phyloP scores from a whole-genome alignment of 1,284 basidiomycete genomes.

The Fomitopsis betulina region DNA sequence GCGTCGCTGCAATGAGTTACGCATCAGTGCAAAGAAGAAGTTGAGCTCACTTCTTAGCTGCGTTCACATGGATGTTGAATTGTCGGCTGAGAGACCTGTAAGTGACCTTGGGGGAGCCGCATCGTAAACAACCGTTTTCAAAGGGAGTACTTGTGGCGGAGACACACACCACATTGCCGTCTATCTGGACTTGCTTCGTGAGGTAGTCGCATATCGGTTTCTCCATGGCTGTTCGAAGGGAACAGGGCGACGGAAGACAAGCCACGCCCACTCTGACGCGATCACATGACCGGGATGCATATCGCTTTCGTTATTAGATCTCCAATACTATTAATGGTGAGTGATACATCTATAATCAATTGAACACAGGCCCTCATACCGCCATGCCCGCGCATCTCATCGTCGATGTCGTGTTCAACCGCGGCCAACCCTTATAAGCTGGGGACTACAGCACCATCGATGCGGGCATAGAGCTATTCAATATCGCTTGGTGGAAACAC shows the following conservation, averaged over 20 bases:
- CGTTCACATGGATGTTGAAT: constrained; percentile 64
- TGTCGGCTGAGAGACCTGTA: constrained; percentile 68
- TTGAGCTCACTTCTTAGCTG: constrained; percentile 56
- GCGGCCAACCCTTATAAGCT: too few relatives aligned
- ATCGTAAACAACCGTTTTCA: background rate
- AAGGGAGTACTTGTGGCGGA: background rate
- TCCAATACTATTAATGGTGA: background rate
- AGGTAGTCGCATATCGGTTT: constrained; percentile 48
- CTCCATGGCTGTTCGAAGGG: constrained; percentile 33
- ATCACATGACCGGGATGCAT: background rate
- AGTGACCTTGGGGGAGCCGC: constrained; percentile 52
- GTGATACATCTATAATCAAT: background rate
- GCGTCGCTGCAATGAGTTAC: background rate
- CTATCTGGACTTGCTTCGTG: constrained; percentile 57
- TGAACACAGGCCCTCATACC: too few relatives aligned
- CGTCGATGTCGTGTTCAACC: too few relatives aligned
- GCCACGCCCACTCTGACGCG: background rate
- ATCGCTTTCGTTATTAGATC: background rate
- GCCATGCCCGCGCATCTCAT: too few relatives aligned
- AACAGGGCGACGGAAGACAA: background rate
- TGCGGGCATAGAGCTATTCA: too few relatives aligned
- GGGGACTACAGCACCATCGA: too few relatives aligned
- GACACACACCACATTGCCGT: constrained; percentile 54
- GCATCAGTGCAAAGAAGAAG: background rate
- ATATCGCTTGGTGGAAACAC: too few relatives aligned